Percentiles rank a stretch among this genome's conserved stretches.
Evolutionary conservation across 2,329 filamentous ascomycete genomes (phyloP).

Genomic region (Cercospora citrullina): DNA sequence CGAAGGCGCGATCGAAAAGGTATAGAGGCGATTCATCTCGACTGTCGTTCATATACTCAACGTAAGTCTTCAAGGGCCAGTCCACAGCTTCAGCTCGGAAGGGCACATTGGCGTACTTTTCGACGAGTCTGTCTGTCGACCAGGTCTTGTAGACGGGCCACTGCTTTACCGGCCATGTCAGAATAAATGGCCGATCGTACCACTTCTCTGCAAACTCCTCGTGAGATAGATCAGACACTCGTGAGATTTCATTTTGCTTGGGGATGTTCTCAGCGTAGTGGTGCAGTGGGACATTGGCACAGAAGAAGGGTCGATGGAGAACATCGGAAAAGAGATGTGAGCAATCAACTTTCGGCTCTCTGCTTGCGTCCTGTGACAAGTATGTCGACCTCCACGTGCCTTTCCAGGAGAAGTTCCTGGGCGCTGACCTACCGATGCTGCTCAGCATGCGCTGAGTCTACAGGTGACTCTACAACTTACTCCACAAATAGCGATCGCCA

Average conservation of each 20-base stretch:
- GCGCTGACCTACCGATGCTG: constrained; percentile 44
- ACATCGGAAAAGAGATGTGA: constrained; percentile 83
- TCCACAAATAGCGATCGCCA: constrained; percentile 84
- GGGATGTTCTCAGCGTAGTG: constrained; percentile 73
- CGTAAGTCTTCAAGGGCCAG: constrained; percentile 81
- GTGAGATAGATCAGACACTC: constrained; percentile 66
- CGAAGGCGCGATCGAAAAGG: constrained; percentile 85
- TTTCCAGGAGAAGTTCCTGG: constrained; percentile 63
- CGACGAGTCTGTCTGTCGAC: constrained; percentile 67
- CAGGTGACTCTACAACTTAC: constrained; percentile 59
- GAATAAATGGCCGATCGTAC: constrained; percentile 80
- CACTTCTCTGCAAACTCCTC: constrained; percentile 73
- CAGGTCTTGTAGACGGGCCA: constrained; percentile 80
- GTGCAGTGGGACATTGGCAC: constrained; percentile 70
- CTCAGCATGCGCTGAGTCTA: constrained; percentile 32
- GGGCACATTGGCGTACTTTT: constrained; percentile 63
- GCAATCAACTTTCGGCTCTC: constrained; percentile 66
- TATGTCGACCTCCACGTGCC: constrained; percentile 83
- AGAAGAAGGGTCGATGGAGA: constrained; percentile 86
- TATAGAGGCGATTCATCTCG: constrained; percentile 79
- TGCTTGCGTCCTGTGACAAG: constrained; percentile 58
- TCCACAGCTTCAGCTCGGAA: constrained; percentile 94
- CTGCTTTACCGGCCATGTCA: constrained; percentile 74
- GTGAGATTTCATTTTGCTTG: constrained; percentile 67
- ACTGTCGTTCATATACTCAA: constrained; percentile 76